Evolutionary conservation across 1,284 basidiomycete genomes (phyloP).

Genomic region (Kalmanozyma brasiliensis): DNA sequence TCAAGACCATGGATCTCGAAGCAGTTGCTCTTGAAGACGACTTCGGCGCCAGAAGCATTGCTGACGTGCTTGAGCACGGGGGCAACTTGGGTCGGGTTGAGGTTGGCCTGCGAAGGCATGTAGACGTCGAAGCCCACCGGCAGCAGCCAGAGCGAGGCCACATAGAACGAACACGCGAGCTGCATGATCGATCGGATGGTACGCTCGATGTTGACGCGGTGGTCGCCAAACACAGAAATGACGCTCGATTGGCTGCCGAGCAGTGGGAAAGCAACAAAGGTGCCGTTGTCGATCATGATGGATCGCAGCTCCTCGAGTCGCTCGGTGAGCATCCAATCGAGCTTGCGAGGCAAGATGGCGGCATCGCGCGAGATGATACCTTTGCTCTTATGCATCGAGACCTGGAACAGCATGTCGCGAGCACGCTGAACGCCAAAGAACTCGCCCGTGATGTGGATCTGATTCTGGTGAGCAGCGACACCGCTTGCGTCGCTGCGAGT

Average conservation of each 20-base stretch:
- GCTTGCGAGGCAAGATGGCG: conserved; percentile 90
- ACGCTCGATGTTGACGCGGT: conserved; percentile 92
- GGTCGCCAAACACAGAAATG: conserved; percentile 93
- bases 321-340: conserved; percentile 97
- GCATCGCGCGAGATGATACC: conserved; percentile 90
- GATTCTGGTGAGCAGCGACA: conserved; percentile 73
- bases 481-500: conserved; percentile 69
- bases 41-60: conserved; percentile 86
- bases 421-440: conserved; percentile 96
- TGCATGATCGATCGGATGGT: conserved; percentile 96
- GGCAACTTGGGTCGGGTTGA: conserved; percentile 86
- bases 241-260: conserved; percentile 90
- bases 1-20: conserved; percentile 98
- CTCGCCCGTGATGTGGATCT: conserved; percentile 96
- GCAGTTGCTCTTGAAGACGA: conserved; percentile 96
- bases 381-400: conserved; percentile 89
- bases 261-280: conserved; percentile 91
- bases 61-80: conserved; percentile 87
- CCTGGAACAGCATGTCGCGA: conserved; percentile 90
- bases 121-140: conserved; percentile 92
- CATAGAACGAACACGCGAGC: conserved; percentile 92
- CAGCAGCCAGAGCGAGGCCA: conserved; percentile 93
- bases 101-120: conserved; percentile 78
- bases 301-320: conserved; percentile 87
- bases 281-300: conserved; percentile 95